Percentiles rank a stretch among this genome's conserved stretches.
These are phyloP conservation scores for Colletotrichum lupini DNA, from an alignment of 2,329 filamentous ascomycete species.

Conservation along the genomic window DNA sequence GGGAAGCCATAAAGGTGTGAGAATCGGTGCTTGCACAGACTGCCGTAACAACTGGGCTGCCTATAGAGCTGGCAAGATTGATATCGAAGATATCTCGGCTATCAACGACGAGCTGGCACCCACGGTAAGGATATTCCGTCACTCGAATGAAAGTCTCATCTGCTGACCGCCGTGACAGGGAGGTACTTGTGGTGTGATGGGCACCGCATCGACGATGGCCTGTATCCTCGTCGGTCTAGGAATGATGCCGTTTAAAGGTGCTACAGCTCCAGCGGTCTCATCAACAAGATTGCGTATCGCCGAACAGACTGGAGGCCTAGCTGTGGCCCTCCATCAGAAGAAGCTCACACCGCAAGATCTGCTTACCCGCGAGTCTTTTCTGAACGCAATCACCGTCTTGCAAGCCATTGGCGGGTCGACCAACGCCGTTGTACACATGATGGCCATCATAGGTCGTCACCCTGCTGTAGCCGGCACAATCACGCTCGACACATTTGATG, in stretches of 20 bases:
- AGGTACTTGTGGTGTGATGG: slow-evolving; percentile 92
- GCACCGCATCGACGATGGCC: slow-evolving; percentile 91
- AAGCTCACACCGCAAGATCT: slow-evolving; percentile 77
- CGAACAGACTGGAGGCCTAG: slow-evolving; percentile 75
- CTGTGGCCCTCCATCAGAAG: slow-evolving; percentile 74
- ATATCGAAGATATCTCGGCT: slow-evolving; percentile 76
- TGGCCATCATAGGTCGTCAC: slow-evolving; percentile 82
- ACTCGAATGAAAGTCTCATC: neutral
- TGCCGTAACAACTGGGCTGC: slow-evolving; percentile 80
- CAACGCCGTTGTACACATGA: slow-evolving; percentile 86
- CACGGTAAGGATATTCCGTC: slow-evolving; percentile 58
- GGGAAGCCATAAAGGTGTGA: slow-evolving; percentile 70
- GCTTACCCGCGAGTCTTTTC: slow-evolving; percentile 79
- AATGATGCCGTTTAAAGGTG: slow-evolving; percentile 81
- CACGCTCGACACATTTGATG: slow-evolving; percentile 82
- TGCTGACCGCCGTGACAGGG: slow-evolving; percentile 49
- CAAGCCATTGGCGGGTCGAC: slow-evolving; percentile 89
- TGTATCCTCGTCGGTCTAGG: slow-evolving; percentile 85
- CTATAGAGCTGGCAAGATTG: slow-evolving; percentile 72
- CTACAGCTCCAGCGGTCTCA: slow-evolving; percentile 81
- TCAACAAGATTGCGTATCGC: slow-evolving; percentile 85
- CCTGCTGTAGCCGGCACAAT: slow-evolving; percentile 72
- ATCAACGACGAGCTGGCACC: slow-evolving; percentile 81
- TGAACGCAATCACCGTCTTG: slow-evolving; percentile 87
- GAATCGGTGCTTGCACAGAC: slow-evolving; percentile 80